Evolutionary conservation across 345 rosid species (phyloP), one percentile per base, ranked within the genome.

Genomic region (Chamaenerion angustifolium): DNA sequence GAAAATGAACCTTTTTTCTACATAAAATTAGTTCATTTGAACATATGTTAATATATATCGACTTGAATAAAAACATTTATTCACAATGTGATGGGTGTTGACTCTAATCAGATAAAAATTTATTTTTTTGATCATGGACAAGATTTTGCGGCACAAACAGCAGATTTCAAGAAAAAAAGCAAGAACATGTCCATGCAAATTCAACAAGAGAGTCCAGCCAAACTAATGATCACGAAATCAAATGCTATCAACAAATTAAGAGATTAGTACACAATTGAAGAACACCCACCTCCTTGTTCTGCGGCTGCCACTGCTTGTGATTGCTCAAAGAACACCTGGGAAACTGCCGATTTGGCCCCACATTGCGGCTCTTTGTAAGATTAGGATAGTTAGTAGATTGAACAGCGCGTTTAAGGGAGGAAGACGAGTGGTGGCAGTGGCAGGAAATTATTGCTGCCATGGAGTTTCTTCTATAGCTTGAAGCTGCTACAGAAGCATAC

Each of bases 391-490:
- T 74, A 13, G 43, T 44, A 56, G 86, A 69, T 13, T 51, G 63
- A 41, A 49, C 63, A 44, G 45, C 9, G 54, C 67, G 51, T 40
- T 62, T 74, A 44, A 64, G 62, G 59, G 75, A 65, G 12, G 71
- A 69, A 46, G 48, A 69, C 37, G 51, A 42, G 53, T 12, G 45
- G 42, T 25, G 35, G 52, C 8, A 57, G 55, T 63, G 75, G 64
- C 80, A 76, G 37, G 68, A 74, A 47, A 72, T 43, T 43, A 64
- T 17, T n/a, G 76, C 68, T 48, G 78, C 78, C 85, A 81, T 79
- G 27, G 47, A 51, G 37, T 12, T 45, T 11, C 31, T 51, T 47
- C 17, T 51, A 8, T 43, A 51, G 50, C 35, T 45, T 13, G 44
- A 55, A 8, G 50, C 31, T 16, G 40, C 42, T 31, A 46, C 23